These are phyloP conservation scores for Sporobolomyces roseus DNA, from an alignment of 768 basidiomycete species.

Conservation along the genomic window DNA sequence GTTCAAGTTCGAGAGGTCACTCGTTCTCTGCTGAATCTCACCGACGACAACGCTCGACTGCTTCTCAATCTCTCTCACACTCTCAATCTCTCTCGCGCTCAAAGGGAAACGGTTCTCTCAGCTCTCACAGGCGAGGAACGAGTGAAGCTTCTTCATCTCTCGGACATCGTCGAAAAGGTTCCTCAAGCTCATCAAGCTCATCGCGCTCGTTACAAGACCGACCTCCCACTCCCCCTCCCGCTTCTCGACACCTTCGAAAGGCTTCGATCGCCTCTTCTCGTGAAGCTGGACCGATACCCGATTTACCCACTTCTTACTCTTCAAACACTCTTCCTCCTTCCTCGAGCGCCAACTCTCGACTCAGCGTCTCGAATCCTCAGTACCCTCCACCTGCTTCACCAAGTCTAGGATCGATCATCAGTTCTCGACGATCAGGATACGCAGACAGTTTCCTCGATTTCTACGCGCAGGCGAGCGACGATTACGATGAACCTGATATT, in stretches of 20 bases:
- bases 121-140: not conserved
- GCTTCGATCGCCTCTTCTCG: constrained; percentile 9
- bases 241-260: constrained; percentile 1
- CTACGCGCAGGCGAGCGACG: constrained; percentile 25
- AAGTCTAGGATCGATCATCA: constrained; percentile 6
- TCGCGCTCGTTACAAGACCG: constrained; percentile 16
- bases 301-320: not conserved
- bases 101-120: not conserved
- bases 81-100: too few species aligned
- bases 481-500: not conserved
- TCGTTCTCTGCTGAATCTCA: not conserved
- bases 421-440: constrained; percentile 29
- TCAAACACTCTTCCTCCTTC: constrained; percentile 1
- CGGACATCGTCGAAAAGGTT: not conserved
- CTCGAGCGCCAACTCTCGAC: constrained; percentile 4
- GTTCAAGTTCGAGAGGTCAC: constrained; percentile 4
- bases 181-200: not conserved
- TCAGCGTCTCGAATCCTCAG: not conserved
- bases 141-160: not conserved
- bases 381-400: constrained; percentile 16
- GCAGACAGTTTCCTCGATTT: constrained; percentile 38
- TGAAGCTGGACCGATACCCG: constrained; percentile 11
- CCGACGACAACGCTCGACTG: not conserved
- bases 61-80: not conserved
- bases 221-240: constrained; percentile 18